Evolutionary conservation across 495 filamentous ascomycete genomes (phyloP).

Genomic region (Aspergillus ostianus): DNA sequence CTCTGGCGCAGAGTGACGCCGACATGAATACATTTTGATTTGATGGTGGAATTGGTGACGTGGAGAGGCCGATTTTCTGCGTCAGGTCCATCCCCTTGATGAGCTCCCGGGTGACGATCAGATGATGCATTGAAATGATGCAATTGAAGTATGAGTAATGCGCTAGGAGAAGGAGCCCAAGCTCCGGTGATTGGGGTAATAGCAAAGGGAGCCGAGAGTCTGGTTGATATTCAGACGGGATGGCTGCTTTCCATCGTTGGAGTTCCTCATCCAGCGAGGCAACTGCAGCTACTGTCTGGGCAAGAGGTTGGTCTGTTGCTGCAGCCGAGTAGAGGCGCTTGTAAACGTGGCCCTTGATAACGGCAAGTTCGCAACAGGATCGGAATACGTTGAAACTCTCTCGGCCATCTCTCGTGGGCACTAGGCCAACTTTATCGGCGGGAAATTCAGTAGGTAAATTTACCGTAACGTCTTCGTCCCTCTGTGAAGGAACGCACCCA

Average conservation of each 20-base stretch:
- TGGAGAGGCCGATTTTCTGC: slow-evolving; percentile 3
- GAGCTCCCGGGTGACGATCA: slow-evolving; percentile 10
- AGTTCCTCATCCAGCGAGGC: slow-evolving; percentile 18
- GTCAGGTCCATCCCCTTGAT: slow-evolving; percentile 6
- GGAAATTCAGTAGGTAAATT: slow-evolving; percentile 9
- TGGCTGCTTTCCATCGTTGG: slow-evolving; percentile 16
- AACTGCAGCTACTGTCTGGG: slow-evolving; percentile 13
- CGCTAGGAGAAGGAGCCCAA: slow-evolving; percentile 9
- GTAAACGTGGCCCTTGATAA: slow-evolving; percentile 19
- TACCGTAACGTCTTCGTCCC: slow-evolving; percentile 17
- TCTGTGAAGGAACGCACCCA: slow-evolving; percentile 13
- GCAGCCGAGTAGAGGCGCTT: slow-evolving; percentile 16
- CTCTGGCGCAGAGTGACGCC: slow-evolving; percentile 14
- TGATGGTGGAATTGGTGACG: neutral
- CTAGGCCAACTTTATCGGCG: neutral
- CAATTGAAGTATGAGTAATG: slow-evolving; percentile 23
- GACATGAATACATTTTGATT: slow-evolving; percentile 19
- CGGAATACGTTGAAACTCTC: slow-evolving; percentile 16
- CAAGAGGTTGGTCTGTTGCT: slow-evolving; percentile 14
- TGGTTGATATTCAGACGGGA: slow-evolving; percentile 18
- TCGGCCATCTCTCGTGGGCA: slow-evolving; percentile 9
- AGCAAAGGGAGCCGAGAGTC: slow-evolving; percentile 11
- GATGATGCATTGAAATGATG: slow-evolving; percentile 22
- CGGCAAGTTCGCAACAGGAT: slow-evolving; percentile 16
- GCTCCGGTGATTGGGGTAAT: neutral